phyloP scores from a whole-genome alignment of 805 yeast genomes.

The Candida pseudoglaebosa region DNA sequence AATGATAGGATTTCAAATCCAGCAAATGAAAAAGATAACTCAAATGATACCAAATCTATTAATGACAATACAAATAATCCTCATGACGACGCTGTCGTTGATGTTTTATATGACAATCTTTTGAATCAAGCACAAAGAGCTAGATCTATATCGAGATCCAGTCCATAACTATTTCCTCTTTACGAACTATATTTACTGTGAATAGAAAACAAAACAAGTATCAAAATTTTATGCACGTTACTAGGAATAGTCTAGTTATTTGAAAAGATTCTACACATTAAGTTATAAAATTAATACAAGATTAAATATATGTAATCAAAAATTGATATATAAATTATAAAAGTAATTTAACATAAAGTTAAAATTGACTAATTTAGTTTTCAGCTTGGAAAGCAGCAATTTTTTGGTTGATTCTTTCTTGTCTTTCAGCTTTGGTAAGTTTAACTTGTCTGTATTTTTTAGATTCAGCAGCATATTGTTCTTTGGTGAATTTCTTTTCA shows the following conservation, averaged over 20 bases:
- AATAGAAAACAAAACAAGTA: too few species aligned
- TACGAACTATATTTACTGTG: too few species aligned
- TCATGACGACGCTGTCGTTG: slow-evolving; percentile 47
- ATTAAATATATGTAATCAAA: not conserved
- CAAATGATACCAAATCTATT: not conserved
- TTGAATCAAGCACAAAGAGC: slow-evolving; percentile 65
- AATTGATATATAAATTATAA: too few species aligned
- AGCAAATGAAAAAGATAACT: not conserved
- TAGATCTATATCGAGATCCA: slow-evolving; percentile 20
- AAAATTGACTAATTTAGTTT: slow-evolving; percentile 22
- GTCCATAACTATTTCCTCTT: not conserved
- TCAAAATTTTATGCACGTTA: not conserved
- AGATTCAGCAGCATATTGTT: slow-evolving; percentile 95
- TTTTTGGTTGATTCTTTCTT: slow-evolving; percentile 85
- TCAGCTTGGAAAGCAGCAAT: slow-evolving; percentile 82
- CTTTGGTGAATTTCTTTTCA: slow-evolving; percentile 92
- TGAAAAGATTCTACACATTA: too few species aligned
- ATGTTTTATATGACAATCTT: slow-evolving; percentile 68
- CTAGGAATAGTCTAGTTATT: not conserved
- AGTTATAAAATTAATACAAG: slow-evolving; percentile 1
- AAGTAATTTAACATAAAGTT: too few species aligned
- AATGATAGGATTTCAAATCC: slow-evolving; percentile 10
- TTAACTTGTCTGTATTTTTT: slow-evolving; percentile 86
- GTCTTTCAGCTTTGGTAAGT: slow-evolving; percentile 89
- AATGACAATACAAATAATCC: not conserved